A percentile compares a stretch with the other conserved stretches of the same genome.
Evolutionary conservation across 2,329 filamentous ascomycete species (phyloP).

Genomic region (Aurifilum marmelostoma): DNA sequence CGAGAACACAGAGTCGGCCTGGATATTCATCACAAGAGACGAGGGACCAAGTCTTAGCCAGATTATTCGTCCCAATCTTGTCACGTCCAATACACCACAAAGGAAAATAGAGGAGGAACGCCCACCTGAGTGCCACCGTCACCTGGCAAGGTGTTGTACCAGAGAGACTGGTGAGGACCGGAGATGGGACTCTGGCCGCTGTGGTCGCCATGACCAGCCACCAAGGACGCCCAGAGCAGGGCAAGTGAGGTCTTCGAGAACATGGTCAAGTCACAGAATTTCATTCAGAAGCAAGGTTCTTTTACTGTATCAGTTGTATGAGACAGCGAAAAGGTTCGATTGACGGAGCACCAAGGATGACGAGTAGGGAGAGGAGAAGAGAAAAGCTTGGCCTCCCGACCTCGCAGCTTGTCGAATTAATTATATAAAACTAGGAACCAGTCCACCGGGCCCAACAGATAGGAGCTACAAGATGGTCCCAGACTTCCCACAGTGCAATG

Average conservation of each 20-base stretch:
- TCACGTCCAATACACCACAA: not conserved
- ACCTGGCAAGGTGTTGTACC: slow-evolving; percentile 82
- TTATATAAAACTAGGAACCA: not conserved
- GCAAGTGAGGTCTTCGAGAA: slow-evolving; percentile 37
- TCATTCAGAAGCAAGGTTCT: not conserved
- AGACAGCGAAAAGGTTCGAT: not conserved
- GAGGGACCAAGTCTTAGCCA: slow-evolving; percentile 2
- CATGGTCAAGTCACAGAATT: slow-evolving; percentile 34
- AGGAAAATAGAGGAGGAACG: slow-evolving; percentile 7
- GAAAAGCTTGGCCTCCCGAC: slow-evolving; percentile 9
- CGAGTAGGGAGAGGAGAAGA: not conserved
- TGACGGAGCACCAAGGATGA: not conserved
- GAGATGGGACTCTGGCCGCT: slow-evolving; percentile 63
- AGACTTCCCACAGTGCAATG: slow-evolving; percentile 2
- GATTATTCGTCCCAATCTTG: not conserved
- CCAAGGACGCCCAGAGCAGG: slow-evolving; percentile 52
- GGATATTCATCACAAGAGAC: not conserved
- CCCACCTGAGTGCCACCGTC: slow-evolving; percentile 81
- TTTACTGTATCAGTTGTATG: not conserved
- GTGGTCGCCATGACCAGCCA: slow-evolving; percentile 61
- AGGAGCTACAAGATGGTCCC: not conserved
- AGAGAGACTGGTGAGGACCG: slow-evolving; percentile 74
- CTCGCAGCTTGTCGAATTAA: not conserved
- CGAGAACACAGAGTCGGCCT: slow-evolving; percentile 88
- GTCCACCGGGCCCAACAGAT: slow-evolving; percentile 1